A percentile compares a stretch with the other conserved stretches of the same genome.
Conservation (phyloP, 306 rosid species). For the Begonia fuchsioides region DNA sequence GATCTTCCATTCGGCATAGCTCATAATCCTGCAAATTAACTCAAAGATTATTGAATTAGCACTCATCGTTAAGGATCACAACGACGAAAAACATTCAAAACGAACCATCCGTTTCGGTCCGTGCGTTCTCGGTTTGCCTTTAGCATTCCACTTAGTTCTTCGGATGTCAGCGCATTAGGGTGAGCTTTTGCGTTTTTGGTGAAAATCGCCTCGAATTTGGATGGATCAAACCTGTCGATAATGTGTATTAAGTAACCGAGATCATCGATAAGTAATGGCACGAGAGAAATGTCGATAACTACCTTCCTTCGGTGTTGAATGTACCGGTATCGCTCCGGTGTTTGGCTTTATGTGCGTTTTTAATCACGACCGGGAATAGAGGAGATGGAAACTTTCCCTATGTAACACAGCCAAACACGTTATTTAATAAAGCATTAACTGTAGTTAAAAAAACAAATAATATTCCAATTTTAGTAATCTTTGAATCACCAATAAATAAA, state of each 20-base stretch:
- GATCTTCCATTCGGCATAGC: conserved; percentile 46
- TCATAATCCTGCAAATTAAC: conserved; percentile 27
- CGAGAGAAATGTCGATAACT: background rate
- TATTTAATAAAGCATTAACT: background rate
- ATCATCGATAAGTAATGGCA: too few species aligned
- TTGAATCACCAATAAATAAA: background rate
- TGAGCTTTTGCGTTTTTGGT: conserved; percentile 34
- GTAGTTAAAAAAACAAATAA: background rate
- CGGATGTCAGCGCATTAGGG: conserved; percentile 43
- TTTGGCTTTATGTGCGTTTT: conserved; percentile 38
- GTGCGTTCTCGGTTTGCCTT: conserved; percentile 42
- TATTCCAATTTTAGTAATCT: too few species aligned
- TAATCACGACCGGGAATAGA: conserved; percentile 52
- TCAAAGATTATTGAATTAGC: background rate
- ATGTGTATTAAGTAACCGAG: background rate
- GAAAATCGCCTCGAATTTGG: conserved; percentile 63
- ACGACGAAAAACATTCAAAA: background rate
- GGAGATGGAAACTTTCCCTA: conserved; percentile 58
- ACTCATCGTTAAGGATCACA: background rate
- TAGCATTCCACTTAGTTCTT: conserved; percentile 38
- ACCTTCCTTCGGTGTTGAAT: conserved; percentile 82
- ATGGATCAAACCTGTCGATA: conserved; percentile 41
- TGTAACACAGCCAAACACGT: background rate
- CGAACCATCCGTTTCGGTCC: conserved; percentile 50
- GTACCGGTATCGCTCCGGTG: conserved; percentile 90